Percentiles rank a stretch among this genome's conserved stretches.
These are phyloP conservation scores for Starmerella davenportii DNA, from an alignment of 805 yeast species.

Conservation along the genomic window DNA sequence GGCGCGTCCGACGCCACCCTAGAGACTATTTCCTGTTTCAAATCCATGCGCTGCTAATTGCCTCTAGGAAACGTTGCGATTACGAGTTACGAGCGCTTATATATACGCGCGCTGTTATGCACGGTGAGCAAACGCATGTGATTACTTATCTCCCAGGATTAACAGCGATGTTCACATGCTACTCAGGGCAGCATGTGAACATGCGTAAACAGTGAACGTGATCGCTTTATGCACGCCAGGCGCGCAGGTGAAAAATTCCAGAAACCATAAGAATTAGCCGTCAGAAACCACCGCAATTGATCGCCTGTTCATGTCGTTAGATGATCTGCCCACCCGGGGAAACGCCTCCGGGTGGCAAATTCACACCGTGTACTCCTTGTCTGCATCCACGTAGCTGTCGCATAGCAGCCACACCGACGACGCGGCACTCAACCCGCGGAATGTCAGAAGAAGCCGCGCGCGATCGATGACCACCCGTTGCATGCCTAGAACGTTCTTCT, in stretches of 20 bases:
- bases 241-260: background rate
- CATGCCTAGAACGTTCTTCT: conserved; percentile 46
- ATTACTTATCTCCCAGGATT: background rate
- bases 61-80: no score
- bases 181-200: background rate
- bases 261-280: no score
- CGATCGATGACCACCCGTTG: conserved; percentile 41
- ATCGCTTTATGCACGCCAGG: background rate
- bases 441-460: conserved; percentile 29
- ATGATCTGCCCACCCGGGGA: no score
- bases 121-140: background rate
- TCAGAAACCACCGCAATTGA: background rate
- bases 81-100: background rate
- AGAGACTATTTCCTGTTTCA: background rate
- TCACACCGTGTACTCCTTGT: conserved; percentile 42
- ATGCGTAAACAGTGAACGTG: background rate
- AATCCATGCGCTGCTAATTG: no score
- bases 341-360: no score
- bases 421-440: conserved; percentile 24
- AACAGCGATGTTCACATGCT: background rate
- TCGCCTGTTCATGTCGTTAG: conserved; percentile 25
- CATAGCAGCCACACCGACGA: conserved; percentile 65
- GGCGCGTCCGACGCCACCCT: background rate
- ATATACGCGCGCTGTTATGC: background rate
- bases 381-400: conserved; percentile 85